Evolutionary conservation across 1,139 yeast species (phyloP).

Genomic region (Sugiyamaella japonica): DNA sequence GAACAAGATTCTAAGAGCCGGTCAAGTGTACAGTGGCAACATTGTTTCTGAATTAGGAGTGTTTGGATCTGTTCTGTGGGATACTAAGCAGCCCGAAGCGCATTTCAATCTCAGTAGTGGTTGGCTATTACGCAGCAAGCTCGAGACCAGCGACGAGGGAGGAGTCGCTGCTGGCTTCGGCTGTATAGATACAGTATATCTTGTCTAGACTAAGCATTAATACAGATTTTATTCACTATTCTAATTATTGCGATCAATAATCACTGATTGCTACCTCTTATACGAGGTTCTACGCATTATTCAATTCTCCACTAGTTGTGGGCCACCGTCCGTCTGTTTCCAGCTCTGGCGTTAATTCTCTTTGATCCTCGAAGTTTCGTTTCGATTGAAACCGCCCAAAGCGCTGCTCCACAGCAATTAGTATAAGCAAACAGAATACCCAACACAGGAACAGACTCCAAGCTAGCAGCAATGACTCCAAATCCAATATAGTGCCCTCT

Average conservation of each 20-base stretch:
- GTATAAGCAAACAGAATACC: conserved; percentile 66
- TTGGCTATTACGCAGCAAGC: conserved; percentile 83
- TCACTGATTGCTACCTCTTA: too few relatives aligned
- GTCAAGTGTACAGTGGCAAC: conserved; percentile 60
- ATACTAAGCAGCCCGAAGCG: conserved; percentile 59
- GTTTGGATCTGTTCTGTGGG: conserved; percentile 79
- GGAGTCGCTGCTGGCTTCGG: conserved; percentile 99
- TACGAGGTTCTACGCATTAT: too few relatives aligned
- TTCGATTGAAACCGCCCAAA: conserved; percentile 55
- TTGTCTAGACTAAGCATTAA: conserved; percentile 27
- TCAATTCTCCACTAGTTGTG: too few relatives aligned
- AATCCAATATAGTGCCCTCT: conserved; percentile 46
- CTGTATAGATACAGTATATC: conserved; percentile 75
- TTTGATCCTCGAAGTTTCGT: conserved; percentile 10
- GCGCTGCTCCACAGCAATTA: conserved; percentile 67
- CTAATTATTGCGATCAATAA: background rate
- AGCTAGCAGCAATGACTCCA: conserved; percentile 57
- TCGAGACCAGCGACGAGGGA: conserved; percentile 87
- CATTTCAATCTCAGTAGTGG: conserved; percentile 71
- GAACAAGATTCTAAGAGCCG: conserved; percentile 71
- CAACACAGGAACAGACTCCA: conserved; percentile 62
- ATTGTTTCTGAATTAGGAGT: conserved; percentile 88
- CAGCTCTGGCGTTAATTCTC: background rate
- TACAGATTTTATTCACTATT: background rate
- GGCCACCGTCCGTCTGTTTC: background rate